Evolutionary conservation across 2,329 filamentous ascomycete genomes (phyloP).

Genomic region (Curvularia verruculosa): DNA sequence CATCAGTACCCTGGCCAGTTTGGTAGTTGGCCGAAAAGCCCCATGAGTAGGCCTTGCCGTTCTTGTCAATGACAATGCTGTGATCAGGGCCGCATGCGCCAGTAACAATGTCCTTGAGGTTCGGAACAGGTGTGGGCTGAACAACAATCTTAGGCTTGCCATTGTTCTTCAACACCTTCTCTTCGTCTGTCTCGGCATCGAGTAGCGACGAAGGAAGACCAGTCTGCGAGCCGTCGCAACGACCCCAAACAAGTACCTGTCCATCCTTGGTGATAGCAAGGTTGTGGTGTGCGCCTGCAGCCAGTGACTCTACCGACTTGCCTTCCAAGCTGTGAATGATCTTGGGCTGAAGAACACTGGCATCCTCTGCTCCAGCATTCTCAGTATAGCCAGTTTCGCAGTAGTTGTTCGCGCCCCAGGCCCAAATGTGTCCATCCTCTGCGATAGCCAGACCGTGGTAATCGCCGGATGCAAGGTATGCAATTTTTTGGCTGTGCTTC

Average conservation of each 20-base stretch:
- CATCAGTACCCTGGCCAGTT: slow-evolving; percentile 76
- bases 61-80: slow-evolving; percentile 70
- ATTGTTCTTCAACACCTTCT: slow-evolving; percentile 58
- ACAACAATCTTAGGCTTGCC: slow-evolving; percentile 74
- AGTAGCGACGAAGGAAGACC: slow-evolving; percentile 46
- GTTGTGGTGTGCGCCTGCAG: slow-evolving; percentile 79
- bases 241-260: slow-evolving; percentile 65
- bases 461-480: slow-evolving; percentile 70
- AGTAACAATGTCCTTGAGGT: slow-evolving; percentile 61
- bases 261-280: slow-evolving; percentile 61
- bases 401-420: slow-evolving; percentile 88
- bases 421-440: slow-evolving; percentile 72
- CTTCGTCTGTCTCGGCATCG: slow-evolving; percentile 48
- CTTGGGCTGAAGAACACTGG: slow-evolving; percentile 70
- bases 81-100: slow-evolving; percentile 74
- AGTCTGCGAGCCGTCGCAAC: slow-evolving; percentile 64
- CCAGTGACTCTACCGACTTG: slow-evolving; percentile 69
- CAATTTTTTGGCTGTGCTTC: slow-evolving; percentile 58
- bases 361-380: slow-evolving; percentile 69
- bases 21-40: slow-evolving; percentile 83
- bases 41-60: slow-evolving; percentile 77
- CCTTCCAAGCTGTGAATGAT: slow-evolving; percentile 69
- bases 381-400: slow-evolving; percentile 75
- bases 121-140: slow-evolving; percentile 66
- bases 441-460: slow-evolving; percentile 83